Conservation (phyloP, 345 rosid genomes). For the Salix viminalis region DNA sequence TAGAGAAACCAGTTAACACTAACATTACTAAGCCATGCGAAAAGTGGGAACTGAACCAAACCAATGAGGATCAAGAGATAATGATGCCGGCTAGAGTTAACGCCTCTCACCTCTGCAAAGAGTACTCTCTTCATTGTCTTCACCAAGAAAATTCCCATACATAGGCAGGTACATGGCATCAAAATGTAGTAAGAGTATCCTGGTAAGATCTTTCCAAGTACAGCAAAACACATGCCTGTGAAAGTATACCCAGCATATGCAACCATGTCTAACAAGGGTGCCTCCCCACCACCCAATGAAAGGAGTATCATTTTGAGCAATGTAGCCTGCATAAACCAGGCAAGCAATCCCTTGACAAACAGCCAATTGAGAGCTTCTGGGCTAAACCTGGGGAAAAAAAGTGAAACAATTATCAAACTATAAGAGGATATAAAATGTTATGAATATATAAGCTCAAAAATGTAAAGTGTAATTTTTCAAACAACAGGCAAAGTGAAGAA, state of each 20-base stretch:
- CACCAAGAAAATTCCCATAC: conserved; percentile 83
- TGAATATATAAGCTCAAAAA: too few relatives aligned
- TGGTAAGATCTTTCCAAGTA: conserved; percentile 65
- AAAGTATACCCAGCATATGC: conserved; percentile 89
- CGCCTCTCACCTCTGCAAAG: conserved; percentile 80
- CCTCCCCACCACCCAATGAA: conserved; percentile 86
- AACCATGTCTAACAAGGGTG: conserved; percentile 79
- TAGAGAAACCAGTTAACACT: conserved; percentile 81
- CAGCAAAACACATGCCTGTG: conserved; percentile 66
- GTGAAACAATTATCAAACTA: too few relatives aligned
- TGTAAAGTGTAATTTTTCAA: too few relatives aligned
- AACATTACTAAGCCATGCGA: conserved; percentile 90
- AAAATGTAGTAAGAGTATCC: conserved; percentile 68
- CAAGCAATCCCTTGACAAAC: conserved; percentile 81
- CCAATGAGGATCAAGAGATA: conserved; percentile 81
- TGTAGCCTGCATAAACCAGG: conserved; percentile 81
- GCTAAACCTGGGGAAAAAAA: conserved; percentile 54
- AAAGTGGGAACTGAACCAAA: conserved; percentile 80
- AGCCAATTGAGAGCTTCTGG: conserved; percentile 91
- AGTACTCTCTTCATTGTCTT: conserved; percentile 97
- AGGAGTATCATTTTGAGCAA: conserved; percentile 76
- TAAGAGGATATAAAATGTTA: too few relatives aligned
- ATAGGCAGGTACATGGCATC: conserved; percentile 80
- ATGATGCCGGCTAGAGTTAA: conserved; percentile 87
- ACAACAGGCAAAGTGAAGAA: too few relatives aligned